These are phyloP conservation scores for Rehmannia glutinosa DNA, from an alignment of 257 asterid species.

Conservation along the genomic window DNA sequence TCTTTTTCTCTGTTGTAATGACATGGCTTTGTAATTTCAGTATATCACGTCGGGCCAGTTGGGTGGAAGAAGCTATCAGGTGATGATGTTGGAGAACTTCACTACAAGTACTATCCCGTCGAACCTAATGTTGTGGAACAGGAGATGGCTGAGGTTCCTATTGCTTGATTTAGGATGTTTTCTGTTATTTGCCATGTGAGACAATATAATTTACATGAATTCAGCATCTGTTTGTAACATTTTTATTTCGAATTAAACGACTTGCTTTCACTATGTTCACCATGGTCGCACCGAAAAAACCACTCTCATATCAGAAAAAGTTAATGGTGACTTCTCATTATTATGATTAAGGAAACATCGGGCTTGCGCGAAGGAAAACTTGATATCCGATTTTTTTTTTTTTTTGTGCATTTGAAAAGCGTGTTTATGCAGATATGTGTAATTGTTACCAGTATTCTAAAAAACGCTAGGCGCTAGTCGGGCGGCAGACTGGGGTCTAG, in stretches of 20 bases:
- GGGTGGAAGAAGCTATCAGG: slow-evolving; percentile 94
- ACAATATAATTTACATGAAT: neutral
- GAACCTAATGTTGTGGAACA: slow-evolving; percentile 69
- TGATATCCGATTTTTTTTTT: too few species aligned
- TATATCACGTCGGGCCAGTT: slow-evolving; percentile 77
- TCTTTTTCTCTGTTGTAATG: slow-evolving; percentile 12
- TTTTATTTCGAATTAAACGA: slow-evolving; percentile 4
- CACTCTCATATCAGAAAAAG: too few species aligned
- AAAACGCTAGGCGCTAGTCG: too few species aligned
- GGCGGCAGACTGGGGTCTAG: too few species aligned
- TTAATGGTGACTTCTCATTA: too few species aligned
- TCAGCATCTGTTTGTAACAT: slow-evolving; percentile 4
- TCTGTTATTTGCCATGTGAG: slow-evolving; percentile 2
- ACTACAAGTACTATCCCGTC: slow-evolving; percentile 67
- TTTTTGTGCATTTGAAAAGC: too few species aligned
- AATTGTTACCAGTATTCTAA: too few species aligned
- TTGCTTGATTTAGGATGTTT: slow-evolving; percentile 35
- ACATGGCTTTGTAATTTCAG: slow-evolving; percentile 28
- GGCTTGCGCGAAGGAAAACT: too few species aligned
- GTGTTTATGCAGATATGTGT: too few species aligned
- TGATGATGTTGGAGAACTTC: slow-evolving; percentile 92
- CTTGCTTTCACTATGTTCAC: neutral
- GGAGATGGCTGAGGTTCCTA: slow-evolving; percentile 64
- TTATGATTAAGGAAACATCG: too few species aligned
- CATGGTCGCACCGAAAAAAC: neutral